Base-by-base conservation (phyloP, 176 grass and related monocot species). In the Rhynchospora pubera region DNA sequence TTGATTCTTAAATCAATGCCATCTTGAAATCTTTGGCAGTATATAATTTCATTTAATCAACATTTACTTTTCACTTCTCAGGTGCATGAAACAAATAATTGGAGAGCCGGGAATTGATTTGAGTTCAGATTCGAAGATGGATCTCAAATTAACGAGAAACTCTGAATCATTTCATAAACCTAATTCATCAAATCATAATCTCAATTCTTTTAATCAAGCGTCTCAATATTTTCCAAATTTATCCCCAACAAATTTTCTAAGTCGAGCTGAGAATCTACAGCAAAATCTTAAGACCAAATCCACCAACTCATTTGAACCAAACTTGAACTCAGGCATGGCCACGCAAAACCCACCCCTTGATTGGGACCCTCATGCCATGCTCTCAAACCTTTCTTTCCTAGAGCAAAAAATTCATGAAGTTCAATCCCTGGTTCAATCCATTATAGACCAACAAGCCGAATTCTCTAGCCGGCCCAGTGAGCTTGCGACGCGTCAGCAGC, bases 391-490 rank as follows among this genome's bases (percentile, higher is more conserved):
- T 77, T 88, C 91, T 62, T 97, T 93, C 39, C 83, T 97, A 82
- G 93, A 97, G 78, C 93, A 93, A 84, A 93, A 97, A 86, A 97
- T 97, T 82, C 92, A 93, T 68, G 87, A 97, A 80, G 93, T 93
- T 18, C 89, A 97, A 87, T 91, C 90, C 65, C 83, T 97, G 14
- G 91, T 93, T 70, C 85, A 85, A 86, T 83, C 87, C 57, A 91
- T 91, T 81, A 89, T 69, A 64, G 89, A 67, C 53, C 87, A 74
- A 73, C 83, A 87, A 72, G 86, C 79, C 24, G 91, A 89, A 64
- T 82, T 83, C 70, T 83, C 42, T 28, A 80, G 84, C 8, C 47
- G 83, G 67, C 67, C 89, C 10, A 62, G 65, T 13, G 93, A 97
- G 77, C 69, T 86, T 45, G 83, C 87, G 11, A 86, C 87, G 78